Base-by-base conservation (phyloP, 1,284 basidiomycete genomes). In the Cryptococcus hybrid region DNA sequence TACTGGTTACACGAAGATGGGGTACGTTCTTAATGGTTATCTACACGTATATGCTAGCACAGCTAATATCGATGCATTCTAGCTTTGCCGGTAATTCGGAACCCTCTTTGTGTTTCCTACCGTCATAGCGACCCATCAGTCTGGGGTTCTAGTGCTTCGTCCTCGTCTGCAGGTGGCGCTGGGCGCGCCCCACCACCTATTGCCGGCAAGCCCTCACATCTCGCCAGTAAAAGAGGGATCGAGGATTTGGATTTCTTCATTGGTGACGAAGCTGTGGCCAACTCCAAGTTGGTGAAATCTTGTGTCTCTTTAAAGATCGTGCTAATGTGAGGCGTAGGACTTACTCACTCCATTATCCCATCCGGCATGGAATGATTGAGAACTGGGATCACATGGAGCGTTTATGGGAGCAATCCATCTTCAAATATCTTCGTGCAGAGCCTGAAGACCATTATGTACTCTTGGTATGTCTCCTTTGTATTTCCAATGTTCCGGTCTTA, bases 321-420 rank as follows among this genome's bases (percentile, higher is more conserved):
- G 8, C 30, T 38, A 30, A 39, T 40, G n/a, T 34, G 18, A 34
- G n/a, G 84, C 86, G 30, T 30, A 47, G 90, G 85, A 66, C 80
- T 3, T 99, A 99, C 80, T 88, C 90, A 44, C 85, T 99, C 13
- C 89, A 95, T 79, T 97, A 98, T 79, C 96, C 96, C 24, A 98
- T 99, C 74, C 86, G 90, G 56, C 96, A 99, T 75, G 96, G 96
- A 42, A 88, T 92, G 86, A 97, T 99, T 73, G 96, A 99, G 66
- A 98, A 99, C 75, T 99, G 96, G 96, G 96, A 99, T 80, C 87
- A 96, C 70, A 99, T 99, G 96, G 96, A 99, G 78, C 84, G 96
- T 8, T 99, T 94, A 80, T 99, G 95, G 96, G 94, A 98, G 79
- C 95, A 99, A 82, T 92, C 89, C 67, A 99, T 99, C 84, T 99